Evolutionary conservation across 768 basidiomycete species (phyloP), one percentile per base, ranked within the genome.

Genomic region (Boletus rubroflammeus): DNA sequence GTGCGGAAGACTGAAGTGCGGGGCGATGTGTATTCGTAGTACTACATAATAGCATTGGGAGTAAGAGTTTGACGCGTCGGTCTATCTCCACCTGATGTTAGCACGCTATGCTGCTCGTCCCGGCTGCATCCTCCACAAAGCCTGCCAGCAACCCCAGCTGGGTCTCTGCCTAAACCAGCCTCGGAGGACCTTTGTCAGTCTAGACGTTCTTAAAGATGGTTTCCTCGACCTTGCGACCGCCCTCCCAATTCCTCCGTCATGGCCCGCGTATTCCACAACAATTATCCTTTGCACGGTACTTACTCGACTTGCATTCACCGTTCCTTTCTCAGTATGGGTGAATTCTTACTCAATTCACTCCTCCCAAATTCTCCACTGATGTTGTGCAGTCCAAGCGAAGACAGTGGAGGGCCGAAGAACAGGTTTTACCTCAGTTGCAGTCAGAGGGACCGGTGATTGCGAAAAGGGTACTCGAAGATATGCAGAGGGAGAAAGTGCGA

Each of bases 261-360:
- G 83, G 58, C 89, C 90, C 0, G 71, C 83, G 0, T 92, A 92
- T 70, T 81, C 90, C 6, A 79, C 83, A 2, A 84, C 88, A 2
- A 90, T 93, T 54, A 84, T 92, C 48, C 64, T 90, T 3, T 76
- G 83, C 51, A 85, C 90, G 3, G 65, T 88, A 36, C 64, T 78
- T 14, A 76, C 81, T 38, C 83, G 90, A 62, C 72, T 85, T 28
- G 75, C 75, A 2, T 58, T 79, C 51, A 80, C 88, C 6, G 76
- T 88, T 13, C 90, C 90, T 31, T 74, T 87, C 53, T 81, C 87
- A 62, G 67, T 90, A 76, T 92, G 90, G 90, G 90, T 90, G 59
- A 55, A 35, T 48, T 14, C 15, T 41, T 11, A 17, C 15, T 41
- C 13, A 31, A 34, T 40, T n/a, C 35, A 8, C 43, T 6, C 23